Base-by-base conservation (phyloP, 495 filamentous ascomycete species). In the Margaritispora aquatica region DNA sequence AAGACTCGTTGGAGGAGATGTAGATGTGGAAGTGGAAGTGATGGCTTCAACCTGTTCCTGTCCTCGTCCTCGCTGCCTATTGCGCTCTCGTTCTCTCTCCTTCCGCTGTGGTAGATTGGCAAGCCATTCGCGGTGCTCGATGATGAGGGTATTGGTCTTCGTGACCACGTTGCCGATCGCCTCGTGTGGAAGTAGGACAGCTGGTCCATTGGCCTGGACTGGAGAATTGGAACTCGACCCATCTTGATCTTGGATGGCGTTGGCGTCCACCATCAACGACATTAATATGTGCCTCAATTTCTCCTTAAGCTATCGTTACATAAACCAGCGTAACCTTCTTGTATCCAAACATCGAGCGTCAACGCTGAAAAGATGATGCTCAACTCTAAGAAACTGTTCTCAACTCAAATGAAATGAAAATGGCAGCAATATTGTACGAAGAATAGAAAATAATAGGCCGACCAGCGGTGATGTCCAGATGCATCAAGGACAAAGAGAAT, bases 131-230 rank as follows among this genome's bases (percentile, higher is more conserved):
- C 48, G 51, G 19, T 55, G 58, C 1, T 41, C 50, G 1, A 34
- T 2, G 13, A 54, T 26, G 13, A 59, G 34, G n/a, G 23, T 20
- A 46, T 59, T 59, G 23, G 31, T 54, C 49, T 34, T 54, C 10
- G 57, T 22, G 22, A 59, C 36, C 8, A 59, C 24, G 29, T 54
- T 54, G 13, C 49, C 50, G n/a, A 59, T 44, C 11, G 31, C 34
- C 29, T 46, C 17, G 22, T 49, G 11, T 15, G 55, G 55, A 1
- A 51, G 9, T 2, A 58, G 22, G n/a, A 51, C n/a, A 22, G 47
- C 55, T 24, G 55, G 55, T n/a, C 48, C 55, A 7, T 51, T 20
- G 19, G 53, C 10, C 3, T 41, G 47, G 4, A 51, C 47, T 11
- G 27, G 22, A 38, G 47, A 26, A 11, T 50, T 50, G 26, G 47